phyloP scores from a whole-genome alignment of 2,329 filamentous ascomycete genomes.

The Tolypocladium cylindrosporum region DNA sequence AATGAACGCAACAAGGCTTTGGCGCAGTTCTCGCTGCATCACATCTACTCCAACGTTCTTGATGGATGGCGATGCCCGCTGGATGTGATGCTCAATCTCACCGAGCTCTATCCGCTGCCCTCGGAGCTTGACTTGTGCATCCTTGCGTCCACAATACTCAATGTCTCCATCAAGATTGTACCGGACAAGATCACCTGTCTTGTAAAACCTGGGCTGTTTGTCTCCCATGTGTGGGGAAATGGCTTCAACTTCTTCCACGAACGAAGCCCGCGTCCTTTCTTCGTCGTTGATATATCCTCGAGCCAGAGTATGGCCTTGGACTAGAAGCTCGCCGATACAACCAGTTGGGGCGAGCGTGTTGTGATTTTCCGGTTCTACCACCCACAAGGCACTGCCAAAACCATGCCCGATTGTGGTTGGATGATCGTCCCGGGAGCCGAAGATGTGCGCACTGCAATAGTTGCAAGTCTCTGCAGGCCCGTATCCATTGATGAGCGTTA shows the following conservation, averaged over 20 bases:
- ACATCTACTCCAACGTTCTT: background rate
- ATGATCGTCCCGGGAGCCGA: background rate
- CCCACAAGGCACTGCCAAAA: constrained; percentile 8
- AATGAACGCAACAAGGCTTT: background rate
- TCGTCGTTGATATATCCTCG: constrained; percentile 35
- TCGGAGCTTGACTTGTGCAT: constrained; percentile 6
- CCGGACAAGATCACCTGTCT: constrained; percentile 8
- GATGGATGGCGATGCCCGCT: background rate
- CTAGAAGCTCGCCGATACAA: constrained; percentile 10
- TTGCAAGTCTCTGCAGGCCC: constrained; percentile 9
- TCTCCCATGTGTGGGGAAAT: background rate
- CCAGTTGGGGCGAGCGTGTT: constrained; percentile 9
- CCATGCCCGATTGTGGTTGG: constrained; percentile 5
- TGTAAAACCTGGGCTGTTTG: constrained; percentile 12
- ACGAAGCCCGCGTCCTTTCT: constrained; percentile 15
- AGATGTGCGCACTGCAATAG: constrained; percentile 1
- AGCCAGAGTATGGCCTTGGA: constrained; percentile 26
- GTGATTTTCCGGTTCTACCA: constrained; percentile 9
- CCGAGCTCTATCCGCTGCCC: constrained; percentile 11
- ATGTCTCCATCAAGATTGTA: background rate
- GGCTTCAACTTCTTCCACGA: constrained; percentile 6
- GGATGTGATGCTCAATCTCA: constrained; percentile 9
- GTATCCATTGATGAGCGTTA: constrained; percentile 8
- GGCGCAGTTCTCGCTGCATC: background rate
- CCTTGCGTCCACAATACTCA: background rate